Percentiles rank a stretch among this genome's conserved stretches.
Evolutionary conservation across 257 asterid genomes (phyloP).

Genomic region (Nicotiana knightiana): DNA sequence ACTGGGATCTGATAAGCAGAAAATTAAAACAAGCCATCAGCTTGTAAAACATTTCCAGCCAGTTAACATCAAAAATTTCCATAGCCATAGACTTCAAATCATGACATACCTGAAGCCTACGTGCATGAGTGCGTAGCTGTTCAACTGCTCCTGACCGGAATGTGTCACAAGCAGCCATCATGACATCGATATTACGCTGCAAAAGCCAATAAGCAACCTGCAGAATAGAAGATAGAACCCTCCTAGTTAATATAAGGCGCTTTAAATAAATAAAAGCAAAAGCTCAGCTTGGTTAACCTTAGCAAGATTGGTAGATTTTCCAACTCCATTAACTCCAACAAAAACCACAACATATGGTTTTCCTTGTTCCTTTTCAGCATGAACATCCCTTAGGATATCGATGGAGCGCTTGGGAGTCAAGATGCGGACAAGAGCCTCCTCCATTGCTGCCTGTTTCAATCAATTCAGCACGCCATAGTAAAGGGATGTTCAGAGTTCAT

Average conservation of each 20-base stretch:
- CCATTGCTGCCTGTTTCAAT: constrained; percentile 76
- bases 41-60: not conserved
- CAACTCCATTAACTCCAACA: constrained; percentile 96
- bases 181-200: constrained; percentile 69
- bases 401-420: constrained; percentile 92
- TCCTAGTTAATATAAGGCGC: not conserved
- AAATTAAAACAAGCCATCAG: not conserved
- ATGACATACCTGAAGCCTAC: constrained; percentile 69
- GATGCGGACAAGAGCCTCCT: constrained; percentile 94
- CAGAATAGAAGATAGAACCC: not conserved
- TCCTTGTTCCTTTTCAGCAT: constrained; percentile 82
- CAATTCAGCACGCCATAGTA: constrained; percentile 14
- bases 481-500: not conserved
- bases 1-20: constrained; percentile 56
- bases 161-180: constrained; percentile 99
- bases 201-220: constrained; percentile 97
- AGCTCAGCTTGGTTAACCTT: constrained; percentile 35
- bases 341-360: constrained; percentile 95
- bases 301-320: constrained; percentile 95
- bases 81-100: not conserved
- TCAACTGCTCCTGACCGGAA: constrained; percentile 98
- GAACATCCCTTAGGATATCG: constrained; percentile 92
- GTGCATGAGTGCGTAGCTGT: constrained; percentile 94
- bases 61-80: not conserved
- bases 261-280: not conserved